phyloP scores from a whole-genome alignment of 2,329 filamentous ascomycete species.

The Venturiaceae sp. region DNA sequence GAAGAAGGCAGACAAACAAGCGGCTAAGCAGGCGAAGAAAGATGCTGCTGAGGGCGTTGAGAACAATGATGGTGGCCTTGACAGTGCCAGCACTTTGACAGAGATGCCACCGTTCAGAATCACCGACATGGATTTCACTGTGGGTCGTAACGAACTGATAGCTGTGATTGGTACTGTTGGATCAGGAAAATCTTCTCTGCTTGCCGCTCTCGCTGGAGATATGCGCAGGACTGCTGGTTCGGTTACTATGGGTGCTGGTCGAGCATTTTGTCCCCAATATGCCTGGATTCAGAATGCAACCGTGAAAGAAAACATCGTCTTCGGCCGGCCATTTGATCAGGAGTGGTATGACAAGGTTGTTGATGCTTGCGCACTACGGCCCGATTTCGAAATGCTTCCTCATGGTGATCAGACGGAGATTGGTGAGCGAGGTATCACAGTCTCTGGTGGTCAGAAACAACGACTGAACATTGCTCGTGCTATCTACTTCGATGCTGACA shows the following conservation, averaged over 20 bases:
- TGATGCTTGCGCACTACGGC: constrained; percentile 71
- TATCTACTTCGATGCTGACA: constrained; percentile 55
- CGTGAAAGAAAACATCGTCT: constrained; percentile 80
- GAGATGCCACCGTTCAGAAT: constrained; percentile 63
- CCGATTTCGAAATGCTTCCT: constrained; percentile 89
- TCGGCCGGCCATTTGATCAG: constrained; percentile 65
- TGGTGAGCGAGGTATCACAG: constrained; percentile 88
- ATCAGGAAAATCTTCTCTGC: constrained; percentile 80
- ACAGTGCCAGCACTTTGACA: constrained; percentile 45
- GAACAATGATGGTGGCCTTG: constrained; percentile 28
- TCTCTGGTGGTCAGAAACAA: constrained; percentile 93
- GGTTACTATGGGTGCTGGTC: constrained; percentile 64
- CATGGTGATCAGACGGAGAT: constrained; percentile 85
- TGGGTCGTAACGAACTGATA: constrained; percentile 66
- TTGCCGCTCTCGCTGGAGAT: constrained; percentile 83
- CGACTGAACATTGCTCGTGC: constrained; percentile 84
- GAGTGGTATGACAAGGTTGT: constrained; percentile 80
- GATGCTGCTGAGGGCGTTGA: constrained; percentile 12
- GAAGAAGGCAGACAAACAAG: constrained; percentile 34
- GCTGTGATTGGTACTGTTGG: constrained; percentile 86
- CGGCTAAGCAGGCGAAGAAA: constrained; percentile 25
- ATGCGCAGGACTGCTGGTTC: constrained; percentile 77
- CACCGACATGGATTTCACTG: constrained; percentile 54
- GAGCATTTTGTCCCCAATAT: constrained; percentile 92
- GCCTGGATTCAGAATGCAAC: constrained; percentile 95